These are phyloP conservation scores for Chenopodium album DNA, from an alignment of 148 eudicot genomes.

Conservation along the genomic window DNA sequence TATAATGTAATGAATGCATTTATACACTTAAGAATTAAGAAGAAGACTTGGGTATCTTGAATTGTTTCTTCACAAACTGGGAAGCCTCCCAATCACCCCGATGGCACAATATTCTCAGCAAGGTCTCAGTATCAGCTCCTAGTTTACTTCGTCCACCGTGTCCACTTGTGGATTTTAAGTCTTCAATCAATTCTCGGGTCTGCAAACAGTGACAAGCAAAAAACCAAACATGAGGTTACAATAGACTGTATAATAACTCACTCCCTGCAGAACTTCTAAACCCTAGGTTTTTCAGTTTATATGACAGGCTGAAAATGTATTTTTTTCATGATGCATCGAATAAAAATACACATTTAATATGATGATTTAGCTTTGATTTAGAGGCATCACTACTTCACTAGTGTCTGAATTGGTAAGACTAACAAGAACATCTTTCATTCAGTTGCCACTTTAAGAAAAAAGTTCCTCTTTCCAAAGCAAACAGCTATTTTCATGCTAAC, in stretches of 20 bases:
- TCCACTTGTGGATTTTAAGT: constrained; percentile 72
- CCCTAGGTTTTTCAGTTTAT: background rate
- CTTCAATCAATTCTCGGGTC: constrained; percentile 93
- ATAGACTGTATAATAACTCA: background rate
- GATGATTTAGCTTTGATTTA: background rate
- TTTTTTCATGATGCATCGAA: background rate
- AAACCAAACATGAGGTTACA: background rate
- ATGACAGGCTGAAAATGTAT: background rate
- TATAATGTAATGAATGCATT: background rate
- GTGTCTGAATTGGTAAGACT: background rate
- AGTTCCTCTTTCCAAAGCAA: background rate
- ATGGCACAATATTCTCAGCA: constrained; percentile 86
- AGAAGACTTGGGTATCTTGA: constrained; percentile 86
- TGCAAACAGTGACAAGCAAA: constrained; percentile 36
- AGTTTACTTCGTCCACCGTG: constrained; percentile 70
- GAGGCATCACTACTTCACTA: background rate
- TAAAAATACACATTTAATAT: background rate
- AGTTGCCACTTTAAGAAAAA: background rate
- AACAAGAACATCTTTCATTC: background rate
- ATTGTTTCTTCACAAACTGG: constrained; percentile 94
- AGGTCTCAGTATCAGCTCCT: constrained; percentile 75
- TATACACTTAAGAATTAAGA: constrained; percentile 21
- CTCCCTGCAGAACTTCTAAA: background rate
- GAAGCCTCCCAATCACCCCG: constrained; percentile 91
- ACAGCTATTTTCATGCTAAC: background rate